phyloP scores from a whole-genome alignment of 164 flowering plant genomes.

The Magnolia kwangsiensis region DNA sequence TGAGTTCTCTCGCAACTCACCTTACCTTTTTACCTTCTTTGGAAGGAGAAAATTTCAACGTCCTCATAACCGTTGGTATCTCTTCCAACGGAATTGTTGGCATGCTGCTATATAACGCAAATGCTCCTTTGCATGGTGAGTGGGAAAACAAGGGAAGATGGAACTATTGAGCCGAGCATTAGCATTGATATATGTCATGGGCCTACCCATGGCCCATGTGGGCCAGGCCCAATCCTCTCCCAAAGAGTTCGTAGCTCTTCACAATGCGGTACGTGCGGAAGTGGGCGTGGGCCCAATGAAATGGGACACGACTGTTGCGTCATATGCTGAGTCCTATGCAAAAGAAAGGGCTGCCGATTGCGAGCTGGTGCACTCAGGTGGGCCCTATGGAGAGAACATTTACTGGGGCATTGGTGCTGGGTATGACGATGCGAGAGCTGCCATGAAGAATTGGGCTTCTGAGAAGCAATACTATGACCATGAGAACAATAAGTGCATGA shows the following conservation, averaged over 20 bases:
- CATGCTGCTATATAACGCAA: too few relatives aligned
- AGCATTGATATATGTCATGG: background rate
- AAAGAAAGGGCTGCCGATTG: conserved; percentile 8
- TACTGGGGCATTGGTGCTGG: conserved; percentile 5
- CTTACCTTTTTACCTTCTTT: too few relatives aligned
- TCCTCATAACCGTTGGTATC: too few relatives aligned
- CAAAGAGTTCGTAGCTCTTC: conserved; percentile 9
- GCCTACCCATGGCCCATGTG: background rate
- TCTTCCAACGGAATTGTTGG: too few relatives aligned
- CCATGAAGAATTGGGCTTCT: conserved; percentile 5
- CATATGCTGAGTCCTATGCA: conserved; percentile 14
- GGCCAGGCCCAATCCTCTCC: conserved; percentile 10
- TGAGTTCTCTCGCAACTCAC: too few relatives aligned
- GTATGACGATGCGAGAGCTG: conserved; percentile 28
- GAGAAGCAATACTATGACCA: conserved; percentile 11
- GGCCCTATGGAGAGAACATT: conserved; percentile 28
- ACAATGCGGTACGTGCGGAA: conserved; percentile 16
- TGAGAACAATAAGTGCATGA: conserved; percentile 10
- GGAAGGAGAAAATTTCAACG: too few relatives aligned
- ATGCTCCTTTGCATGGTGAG: background rate
- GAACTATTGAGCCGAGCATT: background rate
- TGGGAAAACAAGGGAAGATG: background rate
- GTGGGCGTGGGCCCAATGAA: conserved; percentile 19
- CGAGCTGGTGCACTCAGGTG: conserved; percentile 13
- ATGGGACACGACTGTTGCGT: conserved; percentile 19